Percentiles rank a stretch among this genome's conserved stretches.
phyloP scores from a whole-genome alignment of 2,329 filamentous ascomycete genomes.

The Colletotrichum sp. region DNA sequence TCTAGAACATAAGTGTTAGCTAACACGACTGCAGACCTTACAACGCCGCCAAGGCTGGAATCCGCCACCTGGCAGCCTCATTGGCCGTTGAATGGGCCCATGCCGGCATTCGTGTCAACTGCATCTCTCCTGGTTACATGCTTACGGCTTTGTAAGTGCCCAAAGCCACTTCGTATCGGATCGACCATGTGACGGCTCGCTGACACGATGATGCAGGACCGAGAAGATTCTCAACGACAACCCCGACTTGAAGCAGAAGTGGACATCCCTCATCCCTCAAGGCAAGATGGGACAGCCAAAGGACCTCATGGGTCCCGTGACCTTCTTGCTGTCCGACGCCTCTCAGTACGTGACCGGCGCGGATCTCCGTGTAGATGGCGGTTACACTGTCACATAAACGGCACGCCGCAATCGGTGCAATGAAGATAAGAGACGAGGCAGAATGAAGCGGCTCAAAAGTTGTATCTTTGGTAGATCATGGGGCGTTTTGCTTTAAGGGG shows the following conservation, averaged over 20 bases:
- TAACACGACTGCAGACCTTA: constrained; percentile 63
- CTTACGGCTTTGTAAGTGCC: constrained; percentile 81
- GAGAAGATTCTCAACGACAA: constrained; percentile 95
- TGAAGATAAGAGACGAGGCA: not conserved
- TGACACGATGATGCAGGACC: constrained; percentile 59
- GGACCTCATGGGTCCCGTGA: constrained; percentile 92
- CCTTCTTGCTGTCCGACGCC: constrained; percentile 84
- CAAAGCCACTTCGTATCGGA: not conserved
- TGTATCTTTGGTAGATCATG: not conserved
- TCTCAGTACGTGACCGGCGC: constrained; percentile 74
- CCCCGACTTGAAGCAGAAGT: constrained; percentile 86
- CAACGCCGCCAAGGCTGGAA: constrained; percentile 91
- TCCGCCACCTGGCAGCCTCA: constrained; percentile 85
- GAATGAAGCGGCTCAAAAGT: not conserved
- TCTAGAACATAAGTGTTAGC: not conserved
- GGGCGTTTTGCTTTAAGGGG: not conserved
- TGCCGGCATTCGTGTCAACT: constrained; percentile 89
- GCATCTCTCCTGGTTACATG: constrained; percentile 96
- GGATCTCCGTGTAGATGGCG: constrained; percentile 83
- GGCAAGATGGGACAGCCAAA: constrained; percentile 93
- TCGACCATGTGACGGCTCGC: not conserved
- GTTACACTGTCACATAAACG: constrained; percentile 79
- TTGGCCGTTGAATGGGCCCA: constrained; percentile 94
- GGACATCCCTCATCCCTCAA: constrained; percentile 90
- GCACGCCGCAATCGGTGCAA: not conserved